Evolutionary conservation across 1,284 basidiomycete species (phyloP), one percentile per base, ranked within the genome.

Genomic region (Cryptococcus jaspeensis): DNA sequence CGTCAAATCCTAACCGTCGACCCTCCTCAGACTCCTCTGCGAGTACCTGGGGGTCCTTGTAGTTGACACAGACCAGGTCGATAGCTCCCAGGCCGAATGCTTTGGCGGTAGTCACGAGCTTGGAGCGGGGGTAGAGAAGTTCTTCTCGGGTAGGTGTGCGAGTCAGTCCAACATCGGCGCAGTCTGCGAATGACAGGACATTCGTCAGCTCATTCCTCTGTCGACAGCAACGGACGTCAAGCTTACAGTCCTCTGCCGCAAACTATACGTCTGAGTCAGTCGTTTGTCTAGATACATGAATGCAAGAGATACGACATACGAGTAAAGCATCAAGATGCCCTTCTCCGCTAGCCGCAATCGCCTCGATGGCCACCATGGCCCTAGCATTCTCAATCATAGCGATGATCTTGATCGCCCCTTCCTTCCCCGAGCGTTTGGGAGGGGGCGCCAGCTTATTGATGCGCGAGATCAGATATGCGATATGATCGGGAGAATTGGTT

Each of bases 11-110:
- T 9, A 93, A 78, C 55, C 84, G 78, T 45, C 86, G 77, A 0
- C 88, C 92, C 65, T 95, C 91, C 56, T 82, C 76, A 53, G 88
- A 90, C 73, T 96, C 92, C 4, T 87, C 84, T 50, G 79, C 78
- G 18, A 96, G 80, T 61, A 85, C 84, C 5, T 83, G 81, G 3
- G 80, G 68, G 70, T 94, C 86, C 71, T 90, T 89, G 80, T 92
- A 95, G 71, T 92, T 87, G 38, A 94, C 85, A 72, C 92, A 95
- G 56, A 87, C 92, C 87, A 95, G 89, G 73, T 95, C 92, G 69
- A 98, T 90, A 1, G 92, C 89, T 40, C 87, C 84, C 1, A 96
- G 80, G 0, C 84, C 84, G 69, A 87, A 91, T 4, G 92, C 90
- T 71, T 89, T 92, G 12, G 94, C 92, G 0, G 87, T 84, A 23